Base-by-base conservation (phyloP, 306 rosid genomes). In the Citrullus colocynthis region DNA sequence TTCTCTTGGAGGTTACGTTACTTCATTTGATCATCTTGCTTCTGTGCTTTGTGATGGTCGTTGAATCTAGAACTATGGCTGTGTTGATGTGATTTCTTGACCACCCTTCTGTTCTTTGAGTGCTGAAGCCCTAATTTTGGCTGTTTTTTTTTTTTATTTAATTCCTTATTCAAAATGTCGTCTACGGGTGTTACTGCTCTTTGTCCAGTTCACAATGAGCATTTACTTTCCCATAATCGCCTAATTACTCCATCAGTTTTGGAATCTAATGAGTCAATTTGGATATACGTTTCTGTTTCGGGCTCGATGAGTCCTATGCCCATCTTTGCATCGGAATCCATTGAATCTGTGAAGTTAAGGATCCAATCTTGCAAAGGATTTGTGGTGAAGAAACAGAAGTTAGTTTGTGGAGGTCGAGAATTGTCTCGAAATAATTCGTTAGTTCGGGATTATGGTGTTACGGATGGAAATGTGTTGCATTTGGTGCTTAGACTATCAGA, bases 371-470 rank as follows among this genome's bases (percentile, higher is more conserved):
- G 67, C 32, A 89, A 89, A 79, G 96, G 97, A 70, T 90, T 93
- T 83, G 86, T 94, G 67, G 89, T 80, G 66, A 94, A 85, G 90
- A 92, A 90, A 44, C 97, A 89, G 59, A 94, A 89, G 85, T 85
- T 94, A 82, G 97, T 94, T 78, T 94, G 91, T 78, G 92, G 97
- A 16, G 98, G 98, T 10, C 88, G 98, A 60, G 98, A 94, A 54
- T 81, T 94, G 42, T 84, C 98, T 2, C 86, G 98, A 65, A 87
- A 91, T 76, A 81, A 87, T 84, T 89, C 97, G 2, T 79, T 94
- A 18, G 91, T 94, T 28, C 83, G 90, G 52, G 98, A 94, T 28
- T 94, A 94, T 44, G 97, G 97, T 9, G 92, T 94, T 15, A 67
- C 91, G 0, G 94, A 92, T 75, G 97, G 98, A 10, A 90, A 94